A percentile compares a stretch with the other conserved stretches of the same genome.
Evolutionary conservation across 192 early-diverging fungal species (phyloP).

Genomic region (Linnemannia zychae): DNA sequence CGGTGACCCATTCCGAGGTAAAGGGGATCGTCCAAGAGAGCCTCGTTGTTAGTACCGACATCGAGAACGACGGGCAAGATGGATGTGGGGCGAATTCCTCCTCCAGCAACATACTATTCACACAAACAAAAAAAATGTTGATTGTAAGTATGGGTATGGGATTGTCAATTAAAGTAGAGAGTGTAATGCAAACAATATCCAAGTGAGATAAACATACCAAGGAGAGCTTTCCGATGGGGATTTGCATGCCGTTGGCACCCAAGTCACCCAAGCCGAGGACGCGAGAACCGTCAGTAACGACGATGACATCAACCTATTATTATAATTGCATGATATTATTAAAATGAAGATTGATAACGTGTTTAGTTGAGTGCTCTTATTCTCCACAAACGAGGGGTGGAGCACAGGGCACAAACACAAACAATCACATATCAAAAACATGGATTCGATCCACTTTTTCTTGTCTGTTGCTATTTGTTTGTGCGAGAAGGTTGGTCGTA

Average conservation of each 20-base stretch:
- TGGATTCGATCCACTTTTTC: not conserved
- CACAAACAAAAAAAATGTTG: not conserved
- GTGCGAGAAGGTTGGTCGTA: conserved; percentile 1
- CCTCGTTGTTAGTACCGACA: conserved; percentile 90
- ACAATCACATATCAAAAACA: conserved; percentile 1
- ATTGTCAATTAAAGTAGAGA: not conserved
- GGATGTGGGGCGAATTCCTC: conserved; percentile 87
- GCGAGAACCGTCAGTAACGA: conserved; percentile 96
- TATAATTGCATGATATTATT: conserved; percentile 2
- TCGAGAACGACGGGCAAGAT: conserved; percentile 95
- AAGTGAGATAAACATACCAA: conserved; percentile 35
- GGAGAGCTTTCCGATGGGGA: conserved; percentile 92
- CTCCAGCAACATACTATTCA: conserved; percentile 88
- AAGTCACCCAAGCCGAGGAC: conserved; percentile 96
- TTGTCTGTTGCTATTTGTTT: not conserved
- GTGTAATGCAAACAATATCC: not conserved
- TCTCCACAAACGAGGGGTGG: not conserved
- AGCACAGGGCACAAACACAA: conserved; percentile 46
- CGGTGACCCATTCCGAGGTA: conserved; percentile 87
- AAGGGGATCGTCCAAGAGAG: conserved; percentile 85
- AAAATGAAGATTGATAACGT: conserved; percentile 4
- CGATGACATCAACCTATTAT: conserved; percentile 61
- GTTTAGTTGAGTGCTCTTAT: conserved; percentile 1
- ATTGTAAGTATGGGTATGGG: not conserved
- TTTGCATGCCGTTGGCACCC: conserved; percentile 96